These are phyloP conservation scores for Aspergillus ibericus DNA, from an alignment of 2,329 filamentous ascomycete species.

Conservation along the genomic window DNA sequence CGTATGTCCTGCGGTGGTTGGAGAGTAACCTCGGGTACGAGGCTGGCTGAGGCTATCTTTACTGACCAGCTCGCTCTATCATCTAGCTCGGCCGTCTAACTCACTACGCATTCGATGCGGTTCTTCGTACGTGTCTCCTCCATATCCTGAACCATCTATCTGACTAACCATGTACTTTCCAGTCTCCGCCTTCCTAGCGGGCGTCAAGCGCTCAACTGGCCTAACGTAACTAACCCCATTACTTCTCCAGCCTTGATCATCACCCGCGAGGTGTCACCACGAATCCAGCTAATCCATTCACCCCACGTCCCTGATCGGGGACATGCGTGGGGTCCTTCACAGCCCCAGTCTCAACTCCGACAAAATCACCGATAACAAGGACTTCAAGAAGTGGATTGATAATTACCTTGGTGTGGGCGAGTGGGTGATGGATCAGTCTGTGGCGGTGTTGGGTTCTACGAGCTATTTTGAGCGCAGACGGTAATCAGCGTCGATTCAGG, in stretches of 20 bases:
- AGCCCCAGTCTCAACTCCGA: conserved; percentile 81
- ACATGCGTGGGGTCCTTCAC: conserved; percentile 34
- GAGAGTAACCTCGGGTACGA: not conserved
- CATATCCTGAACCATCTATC: not conserved
- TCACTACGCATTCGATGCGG: conserved; percentile 95
- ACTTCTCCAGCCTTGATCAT: conserved; percentile 14
- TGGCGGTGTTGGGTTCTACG: conserved; percentile 84
- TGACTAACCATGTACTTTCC: conserved; percentile 10
- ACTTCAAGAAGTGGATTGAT: conserved; percentile 83
- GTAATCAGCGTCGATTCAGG: conserved; percentile 39
- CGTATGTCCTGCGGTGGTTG: conserved; percentile 5
- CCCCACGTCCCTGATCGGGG: conserved; percentile 26
- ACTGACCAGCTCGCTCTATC: not conserved
- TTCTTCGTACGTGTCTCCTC: conserved; percentile 66
- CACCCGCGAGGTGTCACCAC: not conserved
- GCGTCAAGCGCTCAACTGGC: conserved; percentile 95
- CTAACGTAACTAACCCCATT: conserved; percentile 74
- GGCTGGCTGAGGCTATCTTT: not conserved
- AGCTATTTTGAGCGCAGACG: conserved; percentile 89
- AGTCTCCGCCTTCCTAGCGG: conserved; percentile 96
- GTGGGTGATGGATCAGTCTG: conserved; percentile 97
- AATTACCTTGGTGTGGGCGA: conserved; percentile 94
- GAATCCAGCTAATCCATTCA: conserved; percentile 28
- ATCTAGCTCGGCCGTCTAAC: conserved; percentile 80
- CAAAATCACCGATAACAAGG: conserved; percentile 77